Evolutionary conservation across 495 filamentous ascomycete species (phyloP).

Genomic region (Podospora sp.): DNA sequence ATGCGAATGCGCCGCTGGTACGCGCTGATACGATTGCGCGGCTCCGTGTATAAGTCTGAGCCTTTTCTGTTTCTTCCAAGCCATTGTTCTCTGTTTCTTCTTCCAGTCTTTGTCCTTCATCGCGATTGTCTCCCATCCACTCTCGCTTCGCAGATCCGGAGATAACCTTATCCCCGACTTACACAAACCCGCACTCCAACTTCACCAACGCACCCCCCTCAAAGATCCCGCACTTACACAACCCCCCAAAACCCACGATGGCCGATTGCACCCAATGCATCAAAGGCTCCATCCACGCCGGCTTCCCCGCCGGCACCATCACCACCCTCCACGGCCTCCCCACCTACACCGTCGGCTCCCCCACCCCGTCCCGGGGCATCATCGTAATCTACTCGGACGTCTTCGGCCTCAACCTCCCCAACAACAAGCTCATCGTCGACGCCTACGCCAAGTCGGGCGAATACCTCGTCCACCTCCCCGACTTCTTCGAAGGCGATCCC

Average conservation of each 20-base stretch:
- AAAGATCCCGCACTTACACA: too few species aligned
- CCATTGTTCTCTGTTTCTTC: not conserved
- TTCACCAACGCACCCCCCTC: not conserved
- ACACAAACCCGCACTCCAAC: not conserved
- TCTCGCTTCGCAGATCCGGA: too few species aligned
- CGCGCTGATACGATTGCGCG: not conserved
- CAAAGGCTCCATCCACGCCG: conserved; percentile 45
- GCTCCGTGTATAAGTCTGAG: not conserved
- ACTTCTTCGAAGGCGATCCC: conserved; percentile 49
- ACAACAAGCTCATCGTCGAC: conserved; percentile 50
- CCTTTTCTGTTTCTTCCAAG: not conserved
- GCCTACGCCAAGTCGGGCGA: conserved; percentile 47
- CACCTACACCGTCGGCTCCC: conserved; percentile 45
- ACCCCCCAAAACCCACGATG: too few species aligned
- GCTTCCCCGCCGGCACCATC: conserved; percentile 40
- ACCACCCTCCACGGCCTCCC: conserved; percentile 45
- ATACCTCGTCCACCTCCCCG: conserved; percentile 46
- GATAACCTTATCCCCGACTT: too few species aligned
- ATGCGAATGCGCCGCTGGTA: not conserved
- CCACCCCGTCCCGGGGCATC: conserved; percentile 39
- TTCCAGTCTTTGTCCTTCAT: not conserved
- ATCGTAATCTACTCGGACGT: conserved; percentile 47
- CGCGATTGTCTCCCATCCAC: too few species aligned
- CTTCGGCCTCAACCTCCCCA: conserved; percentile 45
- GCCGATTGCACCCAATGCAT: too few species aligned